Percentiles rank a stretch among this genome's conserved stretches.
Evolutionary conservation across 192 early-diverging fungal genomes (phyloP).

Genomic region (Linnemannia hyalina): DNA sequence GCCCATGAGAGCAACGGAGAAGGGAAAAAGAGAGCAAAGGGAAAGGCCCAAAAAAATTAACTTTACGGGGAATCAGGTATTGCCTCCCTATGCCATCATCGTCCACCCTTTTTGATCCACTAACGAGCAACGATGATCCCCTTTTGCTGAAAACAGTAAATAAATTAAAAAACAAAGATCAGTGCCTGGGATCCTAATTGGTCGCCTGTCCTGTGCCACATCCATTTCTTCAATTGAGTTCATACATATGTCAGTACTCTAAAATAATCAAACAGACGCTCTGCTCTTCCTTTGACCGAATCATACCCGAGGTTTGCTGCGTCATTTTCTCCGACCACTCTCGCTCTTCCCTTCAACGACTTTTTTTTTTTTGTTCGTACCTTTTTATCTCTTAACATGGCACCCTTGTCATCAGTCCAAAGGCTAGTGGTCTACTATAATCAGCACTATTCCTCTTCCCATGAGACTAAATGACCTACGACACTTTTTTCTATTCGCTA

Average conservation of each 20-base stretch:
- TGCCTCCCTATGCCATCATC: slow-evolving; percentile 16
- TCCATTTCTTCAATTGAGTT: background rate
- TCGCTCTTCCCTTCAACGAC: too few relatives aligned
- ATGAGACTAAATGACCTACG: too few relatives aligned
- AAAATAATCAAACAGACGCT: too few relatives aligned
- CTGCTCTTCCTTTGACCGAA: too few relatives aligned
- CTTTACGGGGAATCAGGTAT: slow-evolving; percentile 18
- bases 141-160: background rate
- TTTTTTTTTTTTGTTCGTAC: too few relatives aligned
- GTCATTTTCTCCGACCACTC: too few relatives aligned
- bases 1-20: background rate
- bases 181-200: background rate
- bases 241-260: background rate
- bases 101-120: background rate
- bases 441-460: too few relatives aligned
- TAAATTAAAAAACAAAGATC: background rate
- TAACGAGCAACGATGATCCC: background rate
- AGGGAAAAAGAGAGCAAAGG: background rate
- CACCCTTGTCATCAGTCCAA: too few relatives aligned
- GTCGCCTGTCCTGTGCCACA: background rate
- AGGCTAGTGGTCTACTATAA: too few relatives aligned
- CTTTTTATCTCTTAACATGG: too few relatives aligned
- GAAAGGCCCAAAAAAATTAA: background rate
- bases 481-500: too few relatives aligned
- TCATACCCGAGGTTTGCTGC: too few relatives aligned